phyloP scores from a whole-genome alignment of 2,329 filamentous ascomycete genomes.

The Aspergillus phoenicis region DNA sequence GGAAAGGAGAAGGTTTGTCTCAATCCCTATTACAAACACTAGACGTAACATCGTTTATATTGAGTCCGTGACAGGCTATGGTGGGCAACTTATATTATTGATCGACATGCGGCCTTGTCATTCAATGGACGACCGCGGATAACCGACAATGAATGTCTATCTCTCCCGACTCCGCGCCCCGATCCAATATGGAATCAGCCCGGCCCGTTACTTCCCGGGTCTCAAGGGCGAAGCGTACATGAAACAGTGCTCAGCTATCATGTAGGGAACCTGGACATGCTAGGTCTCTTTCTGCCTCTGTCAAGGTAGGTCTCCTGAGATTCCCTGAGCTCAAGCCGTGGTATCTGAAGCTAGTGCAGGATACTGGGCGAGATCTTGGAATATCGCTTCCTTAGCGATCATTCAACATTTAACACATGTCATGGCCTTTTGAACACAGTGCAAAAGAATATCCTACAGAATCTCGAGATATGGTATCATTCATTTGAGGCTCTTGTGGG shows the following conservation, averaged over 20 bases:
- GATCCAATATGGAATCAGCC: not conserved
- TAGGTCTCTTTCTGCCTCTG: not conserved
- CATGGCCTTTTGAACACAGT: not conserved
- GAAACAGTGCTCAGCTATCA: not conserved
- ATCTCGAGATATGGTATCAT: not conserved
- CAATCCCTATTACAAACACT: too few relatives aligned
- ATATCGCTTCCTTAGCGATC: slow-evolving; percentile 3
- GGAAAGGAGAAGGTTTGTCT: not conserved
- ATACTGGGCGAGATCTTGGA: slow-evolving; percentile 2
- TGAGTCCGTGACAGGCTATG: not conserved
- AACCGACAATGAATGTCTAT: slow-evolving; percentile 3
- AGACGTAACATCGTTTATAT: not conserved
- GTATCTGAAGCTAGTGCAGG: not conserved
- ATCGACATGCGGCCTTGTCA: slow-evolving; percentile 1
- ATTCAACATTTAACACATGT: not conserved
- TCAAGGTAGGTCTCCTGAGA: not conserved
- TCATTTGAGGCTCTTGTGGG: not conserved
- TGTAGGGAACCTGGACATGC: not conserved
- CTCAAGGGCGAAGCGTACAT: not conserved
- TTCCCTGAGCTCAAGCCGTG: not conserved
- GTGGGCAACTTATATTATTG: slow-evolving; percentile 9
- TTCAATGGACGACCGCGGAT: slow-evolving; percentile 6
- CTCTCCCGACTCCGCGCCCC: not conserved
- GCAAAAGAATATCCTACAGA: not conserved
- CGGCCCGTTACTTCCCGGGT: not conserved